phyloP scores from a whole-genome alignment of 2,329 filamentous ascomycete genomes.

The Knufia petricola region DNA sequence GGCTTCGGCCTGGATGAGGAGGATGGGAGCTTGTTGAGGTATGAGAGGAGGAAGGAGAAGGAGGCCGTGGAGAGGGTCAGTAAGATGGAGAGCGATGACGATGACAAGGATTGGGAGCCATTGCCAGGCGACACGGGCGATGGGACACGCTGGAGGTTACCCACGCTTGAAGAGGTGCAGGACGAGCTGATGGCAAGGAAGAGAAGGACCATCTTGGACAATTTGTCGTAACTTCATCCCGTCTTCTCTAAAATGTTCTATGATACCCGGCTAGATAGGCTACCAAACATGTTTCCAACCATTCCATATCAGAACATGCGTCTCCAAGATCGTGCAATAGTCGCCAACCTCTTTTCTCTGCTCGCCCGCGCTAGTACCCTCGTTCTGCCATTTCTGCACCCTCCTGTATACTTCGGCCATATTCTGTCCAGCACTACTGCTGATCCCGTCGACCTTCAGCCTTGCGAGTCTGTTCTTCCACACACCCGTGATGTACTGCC shows the following conservation, averaged over 20 bases:
- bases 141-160: slow-evolving; percentile 71
- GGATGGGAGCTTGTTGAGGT: slow-evolving; percentile 67
- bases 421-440: slow-evolving; percentile 33
- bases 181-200: slow-evolving; percentile 82
- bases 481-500: slow-evolving; percentile 43
- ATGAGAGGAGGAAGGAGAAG: slow-evolving; percentile 74
- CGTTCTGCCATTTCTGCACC: slow-evolving; percentile 20
- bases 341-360: slow-evolving; percentile 36
- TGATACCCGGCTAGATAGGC: neutral
- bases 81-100: slow-evolving; percentile 44
- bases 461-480: slow-evolving; percentile 51
- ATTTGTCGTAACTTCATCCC: no score
- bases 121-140: slow-evolving; percentile 81
- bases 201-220: slow-evolving; percentile 73
- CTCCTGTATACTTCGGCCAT: slow-evolving; percentile 33
- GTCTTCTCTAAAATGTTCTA: no score
- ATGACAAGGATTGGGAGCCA: slow-evolving; percentile 66
- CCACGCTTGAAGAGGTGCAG: slow-evolving; percentile 85
- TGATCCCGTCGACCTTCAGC: slow-evolving; percentile 35
- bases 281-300: slow-evolving; percentile 50
- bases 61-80: slow-evolving; percentile 64
- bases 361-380: slow-evolving; percentile 17
- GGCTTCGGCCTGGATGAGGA: slow-evolving; percentile 91
- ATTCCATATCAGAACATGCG: slow-evolving; percentile 49
- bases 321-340: slow-evolving; percentile 51